A percentile compares a stretch with the other conserved stretches of the same genome.
Evolutionary conservation across 2,329 filamentous ascomycete species (phyloP).

Genomic region (Colletotrichum sp.): DNA sequence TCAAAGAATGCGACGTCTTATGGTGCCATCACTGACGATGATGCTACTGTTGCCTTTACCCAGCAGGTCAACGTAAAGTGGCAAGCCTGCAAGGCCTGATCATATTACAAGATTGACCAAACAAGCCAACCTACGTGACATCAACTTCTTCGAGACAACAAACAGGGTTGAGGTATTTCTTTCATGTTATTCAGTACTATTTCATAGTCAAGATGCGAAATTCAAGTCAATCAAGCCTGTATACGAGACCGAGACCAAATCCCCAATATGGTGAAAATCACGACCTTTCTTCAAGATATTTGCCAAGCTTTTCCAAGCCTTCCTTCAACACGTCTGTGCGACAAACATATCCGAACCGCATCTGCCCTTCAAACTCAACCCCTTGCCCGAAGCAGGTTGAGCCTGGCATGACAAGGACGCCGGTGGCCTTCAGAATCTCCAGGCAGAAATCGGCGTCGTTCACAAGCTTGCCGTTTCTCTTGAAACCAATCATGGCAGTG

Average conservation of each 20-base stretch:
- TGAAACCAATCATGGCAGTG: conserved; percentile 77
- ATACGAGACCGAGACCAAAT: neutral
- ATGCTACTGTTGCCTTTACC: conserved; percentile 42
- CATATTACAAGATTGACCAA: neutral
- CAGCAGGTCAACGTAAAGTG: conserved; percentile 42
- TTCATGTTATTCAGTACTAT: neutral
- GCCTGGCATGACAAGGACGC: conserved; percentile 77
- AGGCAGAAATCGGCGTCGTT: conserved; percentile 75
- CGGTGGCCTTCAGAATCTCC: conserved; percentile 69
- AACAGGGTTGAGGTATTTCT: neutral
- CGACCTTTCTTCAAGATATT: conserved; percentile 36
- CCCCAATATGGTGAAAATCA: neutral
- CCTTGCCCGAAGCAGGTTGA: conserved; percentile 72
- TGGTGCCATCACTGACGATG: conserved; percentile 42
- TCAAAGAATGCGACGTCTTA: conserved; percentile 34
- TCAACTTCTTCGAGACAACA: neutral
- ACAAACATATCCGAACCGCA: conserved; percentile 78
- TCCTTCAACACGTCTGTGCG: conserved; percentile 71
- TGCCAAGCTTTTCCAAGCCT: conserved; percentile 58
- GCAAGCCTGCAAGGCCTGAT: conserved; percentile 23
- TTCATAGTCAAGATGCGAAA: neutral
- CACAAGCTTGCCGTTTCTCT: conserved; percentile 62
- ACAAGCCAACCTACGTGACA: neutral
- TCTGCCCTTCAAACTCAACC: conserved; percentile 73
- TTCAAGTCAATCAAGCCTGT: conserved; percentile 35